These are phyloP conservation scores for Sporothrix inflata DNA, from an alignment of 2,329 filamentous ascomycete species.

Conservation along the genomic window DNA sequence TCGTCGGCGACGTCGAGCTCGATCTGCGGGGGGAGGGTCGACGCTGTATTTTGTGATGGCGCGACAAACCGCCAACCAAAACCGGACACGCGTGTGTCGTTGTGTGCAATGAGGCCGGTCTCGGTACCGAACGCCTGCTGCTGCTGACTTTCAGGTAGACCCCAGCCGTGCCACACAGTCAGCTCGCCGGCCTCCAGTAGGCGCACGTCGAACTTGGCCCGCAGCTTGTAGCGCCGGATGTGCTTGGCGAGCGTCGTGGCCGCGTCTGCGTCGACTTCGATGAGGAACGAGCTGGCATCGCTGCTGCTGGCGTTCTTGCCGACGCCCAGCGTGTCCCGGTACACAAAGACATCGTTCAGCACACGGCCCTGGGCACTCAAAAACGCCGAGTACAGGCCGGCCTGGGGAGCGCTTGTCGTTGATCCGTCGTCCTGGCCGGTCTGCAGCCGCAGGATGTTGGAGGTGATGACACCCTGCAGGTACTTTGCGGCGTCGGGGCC, in stretches of 20 bases:
- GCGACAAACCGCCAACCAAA: slow-evolving; percentile 58
- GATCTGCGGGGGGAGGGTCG: slow-evolving; percentile 15
- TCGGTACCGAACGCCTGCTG: background rate
- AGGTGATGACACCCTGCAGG: slow-evolving; percentile 84
- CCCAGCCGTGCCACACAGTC: slow-evolving; percentile 76
- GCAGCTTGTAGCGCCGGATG: slow-evolving; percentile 82
- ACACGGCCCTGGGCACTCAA: slow-evolving; percentile 84
- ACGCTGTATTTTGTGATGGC: background rate
- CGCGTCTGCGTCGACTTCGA: slow-evolving; percentile 79
- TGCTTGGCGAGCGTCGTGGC: slow-evolving; percentile 67
- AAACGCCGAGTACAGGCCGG: slow-evolving; percentile 79
- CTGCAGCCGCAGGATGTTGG: slow-evolving; percentile 57
- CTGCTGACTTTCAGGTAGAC: slow-evolving; percentile 44
- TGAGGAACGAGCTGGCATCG: slow-evolving; percentile 61
- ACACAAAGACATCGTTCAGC: slow-evolving; percentile 88
- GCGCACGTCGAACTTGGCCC: slow-evolving; percentile 74
- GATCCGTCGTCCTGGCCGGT: slow-evolving; percentile 39
- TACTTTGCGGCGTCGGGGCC: slow-evolving; percentile 82
- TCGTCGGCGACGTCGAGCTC: slow-evolving; percentile 42
- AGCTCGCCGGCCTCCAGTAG: slow-evolving; percentile 67
- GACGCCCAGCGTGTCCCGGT: slow-evolving; percentile 57
- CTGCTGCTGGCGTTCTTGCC: background rate
- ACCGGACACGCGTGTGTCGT: slow-evolving; percentile 58
- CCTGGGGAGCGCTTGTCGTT: slow-evolving; percentile 35
- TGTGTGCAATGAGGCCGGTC: slow-evolving; percentile 43